Evolutionary conservation across 306 rosid genomes (phyloP), one percentile per base, ranked within the genome.

Genomic region (Pterocarpus santalinus): DNA sequence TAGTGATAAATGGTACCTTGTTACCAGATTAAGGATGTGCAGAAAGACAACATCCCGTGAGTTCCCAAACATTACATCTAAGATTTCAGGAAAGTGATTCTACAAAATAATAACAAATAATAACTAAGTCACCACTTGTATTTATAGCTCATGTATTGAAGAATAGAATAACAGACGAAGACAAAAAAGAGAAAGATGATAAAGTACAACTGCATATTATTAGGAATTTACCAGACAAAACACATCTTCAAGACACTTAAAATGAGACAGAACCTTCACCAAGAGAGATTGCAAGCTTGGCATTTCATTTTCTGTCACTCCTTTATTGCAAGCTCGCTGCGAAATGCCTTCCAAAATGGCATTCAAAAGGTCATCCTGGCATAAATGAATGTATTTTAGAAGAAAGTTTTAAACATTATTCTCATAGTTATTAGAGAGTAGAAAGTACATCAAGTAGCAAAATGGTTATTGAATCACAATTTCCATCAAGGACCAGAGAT

Each of bases 261-360:
- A 90, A 73, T 89, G 91, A 80, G 90, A 85, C 74, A 95, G 89
- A 84, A 93, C 84, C 89, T 95, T 95, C 94, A 89, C 86, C 85
- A 93, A 53, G 71, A 95, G 88, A 81, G 97, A 91, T 82, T 95
- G 97, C 93, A 95, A 87, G 90, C 85, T 80, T 65, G 82, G 73
- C 76, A 91, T 87, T 83, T 89, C 97, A 87, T 86, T 88, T 85
- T 88, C 95, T 47, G 81, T 65, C 62, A 90, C 82, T 47, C 72
- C 87, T 77, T 80, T 84, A 83, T 65, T 83, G 72, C 69, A 41
- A 65, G 91, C 87, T 55, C 88, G 88, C 63, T 65, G 77, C 69
- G 87, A 91, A 73, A 93, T 89, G 79, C 91, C 97, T 83, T 87
- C 97, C 86, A 93, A 90, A 86, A 93, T 87, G 75, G 87, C 78